Evolutionary conservation across 169 alveolate genomes (phyloP).

Genomic region (Babesia ovis): DNA sequence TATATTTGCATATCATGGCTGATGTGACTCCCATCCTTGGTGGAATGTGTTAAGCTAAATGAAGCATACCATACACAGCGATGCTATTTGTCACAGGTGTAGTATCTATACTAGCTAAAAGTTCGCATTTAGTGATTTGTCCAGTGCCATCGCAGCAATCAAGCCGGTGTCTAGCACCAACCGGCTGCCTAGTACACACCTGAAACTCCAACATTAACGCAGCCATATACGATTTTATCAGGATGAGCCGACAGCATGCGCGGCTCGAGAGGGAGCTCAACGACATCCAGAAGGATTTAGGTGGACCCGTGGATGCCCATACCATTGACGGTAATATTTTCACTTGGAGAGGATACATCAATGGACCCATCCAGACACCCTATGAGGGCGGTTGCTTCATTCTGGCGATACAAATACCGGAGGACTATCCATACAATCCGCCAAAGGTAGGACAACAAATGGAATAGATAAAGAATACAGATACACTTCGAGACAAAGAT

Average conservation of each 20-base stretch:
- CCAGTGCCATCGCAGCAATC: too few relatives aligned
- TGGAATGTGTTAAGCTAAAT: too few relatives aligned
- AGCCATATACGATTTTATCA: too few relatives aligned
- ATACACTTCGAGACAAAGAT: slow-evolving; percentile 93
- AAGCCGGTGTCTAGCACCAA: too few relatives aligned
- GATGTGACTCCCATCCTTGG: too few relatives aligned
- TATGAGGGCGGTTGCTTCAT: slow-evolving; percentile 91
- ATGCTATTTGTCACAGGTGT: too few relatives aligned
- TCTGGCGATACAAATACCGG: slow-evolving; percentile 89
- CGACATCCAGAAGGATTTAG: slow-evolving; percentile 72
- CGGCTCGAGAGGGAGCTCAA: slow-evolving; percentile 67
- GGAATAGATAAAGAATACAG: slow-evolving; percentile 44
- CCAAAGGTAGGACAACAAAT: slow-evolving; percentile 65
- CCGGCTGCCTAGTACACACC: too few relatives aligned
- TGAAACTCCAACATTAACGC: too few relatives aligned
- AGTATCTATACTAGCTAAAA: too few relatives aligned
- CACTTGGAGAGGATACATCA: slow-evolving; percentile 88
- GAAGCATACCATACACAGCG: too few relatives aligned
- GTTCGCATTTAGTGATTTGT: too few relatives aligned
- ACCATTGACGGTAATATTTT: slow-evolving; percentile 81
- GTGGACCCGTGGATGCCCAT: slow-evolving; percentile 77
- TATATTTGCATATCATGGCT: too few relatives aligned
- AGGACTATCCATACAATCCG: slow-evolving; percentile 91
- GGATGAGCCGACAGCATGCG: slow-evolving; percentile 46
- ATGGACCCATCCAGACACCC: slow-evolving; percentile 92